Conservation (phyloP, 1,284 basidiomycete genomes). For the Neolentinus lepideus region DNA sequence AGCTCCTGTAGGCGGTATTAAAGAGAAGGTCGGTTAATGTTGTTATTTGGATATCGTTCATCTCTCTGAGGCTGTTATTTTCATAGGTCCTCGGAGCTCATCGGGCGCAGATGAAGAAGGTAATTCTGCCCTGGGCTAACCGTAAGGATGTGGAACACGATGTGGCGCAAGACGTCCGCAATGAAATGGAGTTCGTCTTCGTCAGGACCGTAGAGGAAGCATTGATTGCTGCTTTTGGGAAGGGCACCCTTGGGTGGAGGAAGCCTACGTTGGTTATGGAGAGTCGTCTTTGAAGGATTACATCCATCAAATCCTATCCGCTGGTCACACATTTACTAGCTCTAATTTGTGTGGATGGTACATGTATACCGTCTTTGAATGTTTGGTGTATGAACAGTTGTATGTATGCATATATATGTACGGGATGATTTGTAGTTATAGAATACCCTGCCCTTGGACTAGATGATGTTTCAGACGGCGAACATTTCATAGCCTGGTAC, state of each 20-base stretch:
- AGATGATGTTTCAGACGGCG: no score
- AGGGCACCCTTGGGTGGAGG: slow-evolving; percentile 54
- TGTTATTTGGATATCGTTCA: background rate
- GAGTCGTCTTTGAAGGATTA: slow-evolving; percentile 37
- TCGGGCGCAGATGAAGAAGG: slow-evolving; percentile 73
- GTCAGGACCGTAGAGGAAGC: slow-evolving; percentile 75
- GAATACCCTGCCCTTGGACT: no score
- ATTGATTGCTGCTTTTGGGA: slow-evolving; percentile 75
- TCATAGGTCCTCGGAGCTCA: slow-evolving; percentile 70
- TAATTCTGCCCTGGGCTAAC: slow-evolving; percentile 80
- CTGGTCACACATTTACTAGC: background rate
- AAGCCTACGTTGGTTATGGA: slow-evolving; percentile 37
- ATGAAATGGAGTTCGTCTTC: slow-evolving; percentile 74
- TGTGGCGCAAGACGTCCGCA: slow-evolving; percentile 62
- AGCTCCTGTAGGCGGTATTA: slow-evolving; percentile 79
- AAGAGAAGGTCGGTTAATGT: slow-evolving; percentile 49
- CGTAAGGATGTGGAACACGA: slow-evolving; percentile 83
- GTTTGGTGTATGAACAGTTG: background rate
- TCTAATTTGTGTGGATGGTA: background rate
- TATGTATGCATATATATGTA: background rate
- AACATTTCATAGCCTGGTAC: no score
- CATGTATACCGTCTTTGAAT: background rate
- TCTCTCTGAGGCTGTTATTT: slow-evolving; percentile 5
- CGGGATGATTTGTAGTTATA: background rate
- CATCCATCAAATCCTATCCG: background rate